Evolutionary conservation across 164 flowering plant species (phyloP), one percentile per base, ranked within the genome.

Genomic region (Chloranthus sessilifolius): DNA sequence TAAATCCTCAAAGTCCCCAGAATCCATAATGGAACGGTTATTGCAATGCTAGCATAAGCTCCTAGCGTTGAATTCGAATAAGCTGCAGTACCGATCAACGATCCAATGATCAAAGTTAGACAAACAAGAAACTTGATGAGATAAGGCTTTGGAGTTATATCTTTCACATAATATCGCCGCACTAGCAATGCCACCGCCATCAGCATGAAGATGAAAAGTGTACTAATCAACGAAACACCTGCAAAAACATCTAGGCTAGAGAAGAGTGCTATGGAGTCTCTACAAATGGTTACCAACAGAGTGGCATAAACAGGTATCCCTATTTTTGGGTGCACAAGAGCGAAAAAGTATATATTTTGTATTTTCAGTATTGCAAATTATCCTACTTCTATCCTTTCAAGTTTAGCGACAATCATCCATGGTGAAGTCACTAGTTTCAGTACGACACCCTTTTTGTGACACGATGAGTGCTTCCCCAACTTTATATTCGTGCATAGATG

Each of bases 171-270:
- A 48, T 84, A 87, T 40, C 95, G 65, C 62, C 92, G 75, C 52
- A 80, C 75, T 1, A 87, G 77, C 75, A 87, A 61, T 20, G 92
- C 87, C 33, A 79, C 70, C 14, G 90, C 89, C 78, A 87, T 68
- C 3, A 87, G 70, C 92, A 80, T 82, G 59, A 87, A 87, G 26
- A 87, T 80, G 61, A 77, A 74, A 57, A 87, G 89, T 0, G 95
- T 83, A 50, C 82, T 76, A 37, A 82, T 56, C 0, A 92, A 83
- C 2, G 80, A 71, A 21, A 87, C 82, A 41, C 77, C 70, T 0
- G 95, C 69, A 52, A 87, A 59, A 5, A 84, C 88, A 66, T 84
- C 88, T 63, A 87, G 64, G 55, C 95, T 82, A 8, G 95, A 47
- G 73, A 84, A 87, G 6, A 87, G 58, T 39, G 83, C 75, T 1